phyloP scores from a whole-genome alignment of 805 yeast genomes.

The Yarrowia osloensis region DNA sequence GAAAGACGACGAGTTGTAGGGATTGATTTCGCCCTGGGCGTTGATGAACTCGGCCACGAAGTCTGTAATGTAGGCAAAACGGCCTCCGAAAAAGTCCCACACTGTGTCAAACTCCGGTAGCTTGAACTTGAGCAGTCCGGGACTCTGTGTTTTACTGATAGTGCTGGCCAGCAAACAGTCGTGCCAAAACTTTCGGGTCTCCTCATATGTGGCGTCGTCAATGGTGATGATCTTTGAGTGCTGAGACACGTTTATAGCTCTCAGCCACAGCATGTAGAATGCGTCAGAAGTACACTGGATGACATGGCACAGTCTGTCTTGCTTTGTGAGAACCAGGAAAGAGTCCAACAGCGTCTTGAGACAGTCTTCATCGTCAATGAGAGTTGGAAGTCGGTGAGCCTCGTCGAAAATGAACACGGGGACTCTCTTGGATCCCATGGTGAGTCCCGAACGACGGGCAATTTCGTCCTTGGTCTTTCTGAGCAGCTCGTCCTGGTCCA shows the following conservation, averaged over 20 bases:
- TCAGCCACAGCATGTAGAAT: constrained; percentile 33
- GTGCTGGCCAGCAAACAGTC: constrained; percentile 32
- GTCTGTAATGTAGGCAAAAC: constrained; percentile 33
- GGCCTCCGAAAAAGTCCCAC: constrained; percentile 36
- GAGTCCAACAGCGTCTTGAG: constrained; percentile 34
- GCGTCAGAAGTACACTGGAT: constrained; percentile 36
- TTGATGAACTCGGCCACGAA: constrained; percentile 35
- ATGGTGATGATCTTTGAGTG: constrained; percentile 34
- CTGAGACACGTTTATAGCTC: constrained; percentile 31
- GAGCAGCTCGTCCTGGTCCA: constrained; percentile 13
- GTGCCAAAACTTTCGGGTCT: constrained; percentile 32
- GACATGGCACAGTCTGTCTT: constrained; percentile 35
- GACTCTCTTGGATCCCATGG: constrained; percentile 24
- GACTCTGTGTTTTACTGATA: constrained; percentile 32
- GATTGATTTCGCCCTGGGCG: constrained; percentile 33
- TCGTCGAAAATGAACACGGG: constrained; percentile 35
- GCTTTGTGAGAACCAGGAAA: constrained; percentile 35
- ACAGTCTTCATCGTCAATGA: constrained; percentile 23
- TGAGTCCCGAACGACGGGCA: constrained; percentile 21
- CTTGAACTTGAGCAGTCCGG: constrained; percentile 33
- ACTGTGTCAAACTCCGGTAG: constrained; percentile 33
- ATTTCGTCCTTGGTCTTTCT: constrained; percentile 23
- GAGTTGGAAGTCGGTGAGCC: constrained; percentile 34
- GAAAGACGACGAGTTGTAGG: constrained; percentile 25
- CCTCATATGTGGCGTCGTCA: constrained; percentile 34